phyloP scores from a whole-genome alignment of 345 rosid species.

The Citrus sinensis region DVS_A1.0 CM039165.1:38569001-38569500 shows the following conservation, averaged over 20 bases:
- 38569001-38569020: too few relatives aligned
- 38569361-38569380: too few relatives aligned
- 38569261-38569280: slow-evolving; percentile 9
- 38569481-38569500: slow-evolving; percentile 48
- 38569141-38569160: neutral
- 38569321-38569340: neutral
- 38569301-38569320: neutral
- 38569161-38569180: neutral
- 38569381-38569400: too few relatives aligned
- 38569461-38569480: slow-evolving; percentile 7
- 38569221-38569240: slow-evolving; percentile 16
- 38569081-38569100: too few relatives aligned
- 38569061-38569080: too few relatives aligned
- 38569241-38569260: slow-evolving; percentile 29
- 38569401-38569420: neutral
- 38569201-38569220: neutral
- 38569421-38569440: neutral
- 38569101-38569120: too few relatives aligned
- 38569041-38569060: too few relatives aligned
- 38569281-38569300: too few relatives aligned
- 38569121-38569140: neutral
- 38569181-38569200: neutral
- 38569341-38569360: neutral
- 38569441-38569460: neutral
- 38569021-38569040: too few relatives aligned